Conservation (phyloP, 345 rosid genomes). For the Odontarrhena argentea region DNA sequence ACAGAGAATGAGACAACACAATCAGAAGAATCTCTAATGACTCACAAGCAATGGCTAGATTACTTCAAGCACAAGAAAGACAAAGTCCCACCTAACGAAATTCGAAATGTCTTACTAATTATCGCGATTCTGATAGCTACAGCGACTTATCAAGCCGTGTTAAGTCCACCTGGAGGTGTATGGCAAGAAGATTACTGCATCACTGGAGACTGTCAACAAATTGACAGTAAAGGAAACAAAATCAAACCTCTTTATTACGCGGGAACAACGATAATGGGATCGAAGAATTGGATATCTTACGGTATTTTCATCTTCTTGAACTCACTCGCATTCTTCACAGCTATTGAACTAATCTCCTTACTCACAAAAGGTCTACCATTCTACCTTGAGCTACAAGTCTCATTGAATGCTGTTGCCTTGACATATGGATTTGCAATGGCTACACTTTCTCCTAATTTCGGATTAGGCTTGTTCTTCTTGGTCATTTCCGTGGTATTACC, state of each 20-base stretch:
- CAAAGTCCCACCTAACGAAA: constrained; percentile 35
- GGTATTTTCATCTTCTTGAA: constrained; percentile 38
- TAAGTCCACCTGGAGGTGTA: constrained; percentile 45
- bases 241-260: constrained; percentile 27
- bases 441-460: constrained; percentile 35
- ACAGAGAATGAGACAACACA: constrained; percentile 9
- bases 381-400: constrained; percentile 41
- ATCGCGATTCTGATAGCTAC: constrained; percentile 43
- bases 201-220: constrained; percentile 15
- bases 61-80: constrained; percentile 37
- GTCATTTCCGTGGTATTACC: constrained; percentile 28
- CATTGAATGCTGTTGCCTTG: constrained; percentile 32
- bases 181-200: constrained; percentile 45
- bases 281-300: constrained; percentile 33
- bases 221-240: constrained; percentile 4
- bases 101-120: constrained; percentile 37
- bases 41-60: constrained; percentile 29
- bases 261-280: constrained; percentile 36
- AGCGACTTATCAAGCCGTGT: constrained; percentile 47
- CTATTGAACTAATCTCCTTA: constrained; percentile 31
- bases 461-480: constrained; percentile 29
- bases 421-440: constrained; percentile 42
- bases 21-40: constrained; percentile 34
- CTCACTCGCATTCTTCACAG: constrained; percentile 27
- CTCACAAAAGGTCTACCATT: constrained; percentile 36